phyloP scores from a whole-genome alignment of 148 eudicot species.

The Hydrangea macrophylla region DNA sequence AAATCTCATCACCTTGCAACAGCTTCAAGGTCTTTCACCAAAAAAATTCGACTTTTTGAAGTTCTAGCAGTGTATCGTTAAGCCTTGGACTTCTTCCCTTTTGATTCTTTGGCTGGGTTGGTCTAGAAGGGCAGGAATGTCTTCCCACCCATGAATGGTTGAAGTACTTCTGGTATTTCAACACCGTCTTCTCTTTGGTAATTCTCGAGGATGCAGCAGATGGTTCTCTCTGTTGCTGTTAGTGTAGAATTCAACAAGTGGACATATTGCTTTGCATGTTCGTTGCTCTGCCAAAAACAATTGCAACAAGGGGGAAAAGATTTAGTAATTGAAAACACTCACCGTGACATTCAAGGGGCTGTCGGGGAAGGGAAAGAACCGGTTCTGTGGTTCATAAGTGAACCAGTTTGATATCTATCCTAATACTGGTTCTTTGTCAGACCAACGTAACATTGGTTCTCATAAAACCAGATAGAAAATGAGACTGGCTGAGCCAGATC shows the following conservation, averaged over 20 bases:
- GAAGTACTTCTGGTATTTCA: slow-evolving; percentile 69
- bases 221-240: slow-evolving; percentile 88
- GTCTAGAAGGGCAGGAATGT: slow-evolving; percentile 63
- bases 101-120: slow-evolving; percentile 49
- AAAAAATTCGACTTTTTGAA: background rate
- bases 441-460: too few species aligned
- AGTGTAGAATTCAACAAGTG: slow-evolving; percentile 85
- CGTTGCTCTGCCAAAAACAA: slow-evolving; percentile 50
- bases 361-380: too few species aligned
- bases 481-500: too few species aligned
- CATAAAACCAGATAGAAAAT: too few species aligned
- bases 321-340: too few species aligned
- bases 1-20: background rate
- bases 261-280: slow-evolving; percentile 74
- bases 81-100: slow-evolving; percentile 62
- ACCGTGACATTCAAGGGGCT: background rate
- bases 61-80: background rate
- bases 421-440: too few species aligned
- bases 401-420: too few species aligned
- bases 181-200: slow-evolving; percentile 86
- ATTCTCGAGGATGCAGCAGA: slow-evolving; percentile 89
- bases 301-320: background rate
- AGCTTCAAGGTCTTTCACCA: background rate
- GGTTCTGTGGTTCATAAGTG: too few species aligned
- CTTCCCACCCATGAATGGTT: slow-evolving; percentile 65